A percentile compares a stretch with the other conserved stretches of the same genome.
phyloP scores from a whole-genome alignment of 257 asterid genomes.

The Solanum ossicruentum region DNA sequence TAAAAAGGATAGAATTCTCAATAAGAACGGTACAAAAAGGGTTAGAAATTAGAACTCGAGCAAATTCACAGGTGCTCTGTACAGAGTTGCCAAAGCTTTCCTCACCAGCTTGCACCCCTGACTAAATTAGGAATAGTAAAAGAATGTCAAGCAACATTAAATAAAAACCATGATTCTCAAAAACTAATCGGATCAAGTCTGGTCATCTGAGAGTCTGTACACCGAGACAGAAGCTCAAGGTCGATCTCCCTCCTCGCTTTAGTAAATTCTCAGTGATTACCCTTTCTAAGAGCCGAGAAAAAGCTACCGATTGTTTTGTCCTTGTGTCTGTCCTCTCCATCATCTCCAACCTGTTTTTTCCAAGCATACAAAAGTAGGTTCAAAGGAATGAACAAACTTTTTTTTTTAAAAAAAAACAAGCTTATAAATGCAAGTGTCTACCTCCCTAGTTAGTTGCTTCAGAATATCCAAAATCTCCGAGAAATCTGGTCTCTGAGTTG shows the following conservation, averaged over 20 bases:
- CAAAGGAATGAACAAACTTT: neutral
- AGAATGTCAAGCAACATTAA: neutral
- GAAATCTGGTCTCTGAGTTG: slow-evolving; percentile 36
- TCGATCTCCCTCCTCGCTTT: neutral
- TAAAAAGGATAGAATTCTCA: neutral
- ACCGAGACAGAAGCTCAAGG: neutral
- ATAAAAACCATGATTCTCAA: neutral
- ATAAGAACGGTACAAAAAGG: neutral
- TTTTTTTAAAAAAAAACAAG: neutral
- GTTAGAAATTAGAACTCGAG: neutral
- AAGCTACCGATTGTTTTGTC: slow-evolving; percentile 23
- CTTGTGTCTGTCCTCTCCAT: slow-evolving; percentile 24
- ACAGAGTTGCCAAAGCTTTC: neutral
- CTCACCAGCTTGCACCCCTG: neutral
- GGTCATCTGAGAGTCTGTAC: neutral
- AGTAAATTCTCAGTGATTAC: slow-evolving; percentile 18
- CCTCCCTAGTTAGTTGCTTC: slow-evolving; percentile 26
- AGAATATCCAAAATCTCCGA: slow-evolving; percentile 28
- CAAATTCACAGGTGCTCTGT: neutral
- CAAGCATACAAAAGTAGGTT: neutral
- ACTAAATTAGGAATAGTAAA: neutral
- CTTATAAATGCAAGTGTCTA: neutral
- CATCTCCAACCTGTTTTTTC: slow-evolving; percentile 20
- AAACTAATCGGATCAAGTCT: neutral
- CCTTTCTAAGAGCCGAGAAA: slow-evolving; percentile 23